Percentiles rank a stretch among this genome's conserved stretches.
These are phyloP conservation scores for Candida nitratophila DNA, from an alignment of 805 yeast species.

Conservation along the genomic window DNA sequence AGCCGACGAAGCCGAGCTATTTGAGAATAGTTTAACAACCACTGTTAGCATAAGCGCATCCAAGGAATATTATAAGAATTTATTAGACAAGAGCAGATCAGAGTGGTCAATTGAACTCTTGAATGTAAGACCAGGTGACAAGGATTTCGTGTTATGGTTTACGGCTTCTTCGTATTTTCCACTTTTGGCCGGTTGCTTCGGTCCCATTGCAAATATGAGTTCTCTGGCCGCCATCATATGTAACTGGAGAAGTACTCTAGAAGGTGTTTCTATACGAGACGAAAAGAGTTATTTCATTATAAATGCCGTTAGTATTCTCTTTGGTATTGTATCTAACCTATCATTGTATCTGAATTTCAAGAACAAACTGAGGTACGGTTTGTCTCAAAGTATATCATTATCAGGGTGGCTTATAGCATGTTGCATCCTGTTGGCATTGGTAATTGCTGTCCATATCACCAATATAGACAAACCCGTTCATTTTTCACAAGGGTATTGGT, in stretches of 20 bases:
- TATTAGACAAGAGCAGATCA: constrained; percentile 16
- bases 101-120: constrained; percentile 24
- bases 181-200: constrained; percentile 66
- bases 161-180: constrained; percentile 65
- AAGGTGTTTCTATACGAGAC: constrained; percentile 25
- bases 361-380: constrained; percentile 46
- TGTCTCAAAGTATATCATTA: constrained; percentile 57
- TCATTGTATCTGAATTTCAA: constrained; percentile 68
- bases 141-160: constrained; percentile 44
- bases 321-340: constrained; percentile 63
- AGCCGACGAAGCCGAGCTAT: background rate
- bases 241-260: constrained; percentile 43
- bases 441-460: constrained; percentile 27
- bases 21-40: background rate
- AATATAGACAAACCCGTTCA: constrained; percentile 10
- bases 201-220: constrained; percentile 71
- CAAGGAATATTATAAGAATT: constrained; percentile 16
- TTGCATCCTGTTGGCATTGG: constrained; percentile 40
- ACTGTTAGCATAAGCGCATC: background rate
- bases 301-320: constrained; percentile 54
- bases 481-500: constrained; percentile 70
- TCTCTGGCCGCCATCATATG: constrained; percentile 67
- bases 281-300: constrained; percentile 39
- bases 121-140: constrained; percentile 27
- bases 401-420: constrained; percentile 60